Conservation (phyloP, 225 moss, liverwort and hornwort genomes). For the Polytrichum commune region DNA sequence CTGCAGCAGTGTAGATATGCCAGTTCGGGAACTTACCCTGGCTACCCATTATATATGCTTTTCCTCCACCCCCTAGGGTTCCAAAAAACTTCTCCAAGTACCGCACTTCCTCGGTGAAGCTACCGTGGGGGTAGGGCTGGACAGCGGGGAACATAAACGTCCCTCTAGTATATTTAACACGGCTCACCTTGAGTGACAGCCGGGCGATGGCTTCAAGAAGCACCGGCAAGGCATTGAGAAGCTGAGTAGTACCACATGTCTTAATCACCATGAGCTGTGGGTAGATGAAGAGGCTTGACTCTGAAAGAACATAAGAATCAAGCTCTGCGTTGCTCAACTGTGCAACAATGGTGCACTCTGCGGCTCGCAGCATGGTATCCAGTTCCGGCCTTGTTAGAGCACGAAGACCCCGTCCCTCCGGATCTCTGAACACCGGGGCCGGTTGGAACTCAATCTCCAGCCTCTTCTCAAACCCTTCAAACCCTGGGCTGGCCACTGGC, state of each 20-base stretch:
- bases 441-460: slow-evolving; percentile 70
- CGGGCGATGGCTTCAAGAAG: slow-evolving; percentile 40
- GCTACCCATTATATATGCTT: slow-evolving; percentile 74
- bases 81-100: slow-evolving; percentile 75
- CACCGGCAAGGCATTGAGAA: slow-evolving; percentile 52
- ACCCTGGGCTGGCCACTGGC: slow-evolving; percentile 54
- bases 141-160: slow-evolving; percentile 77
- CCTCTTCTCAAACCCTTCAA: slow-evolving; percentile 92
- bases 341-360: slow-evolving; percentile 75
- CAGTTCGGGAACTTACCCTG: slow-evolving; percentile 58
- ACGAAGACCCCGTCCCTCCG: slow-evolving; percentile 59
- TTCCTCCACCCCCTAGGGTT: slow-evolving; percentile 56
- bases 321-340: slow-evolving; percentile 58
- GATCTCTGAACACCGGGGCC: slow-evolving; percentile 65
- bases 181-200: slow-evolving; percentile 43
- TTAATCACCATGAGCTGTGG: slow-evolving; percentile 65
- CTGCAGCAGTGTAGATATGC: slow-evolving; percentile 75
- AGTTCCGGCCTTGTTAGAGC: slow-evolving; percentile 54
- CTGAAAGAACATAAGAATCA: slow-evolving; percentile 86
- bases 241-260: slow-evolving; percentile 83
- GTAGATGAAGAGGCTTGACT: slow-evolving; percentile 82
- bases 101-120: slow-evolving; percentile 68
- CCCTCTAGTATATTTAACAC: slow-evolving; percentile 72
- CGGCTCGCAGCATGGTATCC: slow-evolving; percentile 61
- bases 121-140: slow-evolving; percentile 75